phyloP scores from a whole-genome alignment of 495 filamentous ascomycete genomes.

The Platismatia glauca region DNA sequence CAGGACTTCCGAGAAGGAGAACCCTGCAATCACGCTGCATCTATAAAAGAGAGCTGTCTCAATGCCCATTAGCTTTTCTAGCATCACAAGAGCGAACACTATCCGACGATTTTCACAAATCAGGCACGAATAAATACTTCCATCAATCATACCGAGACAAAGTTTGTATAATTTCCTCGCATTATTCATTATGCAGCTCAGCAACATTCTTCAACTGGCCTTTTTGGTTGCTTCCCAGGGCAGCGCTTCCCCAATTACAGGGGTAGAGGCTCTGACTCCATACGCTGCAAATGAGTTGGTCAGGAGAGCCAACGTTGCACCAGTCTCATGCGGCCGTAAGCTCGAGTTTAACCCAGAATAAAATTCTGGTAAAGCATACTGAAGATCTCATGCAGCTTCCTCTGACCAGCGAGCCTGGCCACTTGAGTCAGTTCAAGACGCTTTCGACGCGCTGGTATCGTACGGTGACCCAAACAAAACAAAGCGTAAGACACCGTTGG shows the following conservation, averaged over 20 bases:
- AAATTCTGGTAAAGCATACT: background rate
- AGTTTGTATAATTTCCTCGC: background rate
- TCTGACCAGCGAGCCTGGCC: constrained; percentile 1
- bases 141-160: background rate
- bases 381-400: background rate
- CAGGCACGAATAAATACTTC: background rate
- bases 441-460: background rate
- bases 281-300: background rate
- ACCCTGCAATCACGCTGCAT: background rate
- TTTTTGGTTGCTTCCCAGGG: background rate
- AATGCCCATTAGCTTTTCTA: background rate
- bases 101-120: background rate
- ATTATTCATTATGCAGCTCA: background rate
- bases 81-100: background rate
- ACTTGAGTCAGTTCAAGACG: constrained; percentile 1
- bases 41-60: background rate
- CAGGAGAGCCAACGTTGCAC: background rate
- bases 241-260: background rate
- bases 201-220: background rate
- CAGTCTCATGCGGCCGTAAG: constrained; percentile 8
- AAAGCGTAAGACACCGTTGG: background rate
- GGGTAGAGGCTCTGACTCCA: background rate
- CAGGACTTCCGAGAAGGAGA: no score
- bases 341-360: background rate
- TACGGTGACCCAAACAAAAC: background rate